Conservation (phyloP, 495 filamentous ascomycete species). For the Bacidia gigantensis region DNA sequence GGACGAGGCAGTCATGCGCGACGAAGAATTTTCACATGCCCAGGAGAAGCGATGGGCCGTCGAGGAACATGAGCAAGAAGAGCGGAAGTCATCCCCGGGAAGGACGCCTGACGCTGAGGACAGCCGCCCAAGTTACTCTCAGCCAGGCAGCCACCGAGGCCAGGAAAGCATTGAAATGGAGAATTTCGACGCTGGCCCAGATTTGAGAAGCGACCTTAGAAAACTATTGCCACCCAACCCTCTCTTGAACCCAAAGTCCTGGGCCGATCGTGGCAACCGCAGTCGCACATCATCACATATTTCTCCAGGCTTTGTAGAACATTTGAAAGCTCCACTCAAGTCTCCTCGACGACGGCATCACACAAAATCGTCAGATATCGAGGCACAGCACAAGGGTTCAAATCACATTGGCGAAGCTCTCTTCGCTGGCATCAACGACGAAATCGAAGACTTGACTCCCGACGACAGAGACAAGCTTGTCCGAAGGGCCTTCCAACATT, state of each 20-base stretch:
- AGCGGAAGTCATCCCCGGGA: neutral
- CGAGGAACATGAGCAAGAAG: conserved; percentile 30
- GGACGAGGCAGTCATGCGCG: conserved; percentile 79
- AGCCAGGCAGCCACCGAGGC: conserved; percentile 25
- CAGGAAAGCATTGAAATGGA: conserved; percentile 47
- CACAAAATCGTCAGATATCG: conserved; percentile 32
- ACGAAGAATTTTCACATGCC: conserved; percentile 72
- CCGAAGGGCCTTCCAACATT: conserved; percentile 80
- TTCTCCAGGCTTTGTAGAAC: neutral
- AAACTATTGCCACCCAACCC: conserved; percentile 11
- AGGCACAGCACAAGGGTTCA: conserved; percentile 46
- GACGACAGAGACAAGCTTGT: conserved; percentile 82
- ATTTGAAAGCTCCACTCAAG: conserved; percentile 3
- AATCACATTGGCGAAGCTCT: conserved; percentile 56
- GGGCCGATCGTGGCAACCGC: conserved; percentile 21
- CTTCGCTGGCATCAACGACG: conserved; percentile 75
- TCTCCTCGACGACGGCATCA: conserved; percentile 16
- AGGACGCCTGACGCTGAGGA: conserved; percentile 32
- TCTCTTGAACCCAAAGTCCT: conserved; percentile 17
- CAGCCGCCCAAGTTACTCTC: conserved; percentile 24
- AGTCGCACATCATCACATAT: neutral
- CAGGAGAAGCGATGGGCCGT: conserved; percentile 47
- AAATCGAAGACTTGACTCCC: conserved; percentile 86
- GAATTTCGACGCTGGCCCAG: conserved; percentile 29
- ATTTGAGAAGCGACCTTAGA: conserved; percentile 14